phyloP scores from a whole-genome alignment of 257 asterid genomes.

The Linaria vulgaris region DNA sequence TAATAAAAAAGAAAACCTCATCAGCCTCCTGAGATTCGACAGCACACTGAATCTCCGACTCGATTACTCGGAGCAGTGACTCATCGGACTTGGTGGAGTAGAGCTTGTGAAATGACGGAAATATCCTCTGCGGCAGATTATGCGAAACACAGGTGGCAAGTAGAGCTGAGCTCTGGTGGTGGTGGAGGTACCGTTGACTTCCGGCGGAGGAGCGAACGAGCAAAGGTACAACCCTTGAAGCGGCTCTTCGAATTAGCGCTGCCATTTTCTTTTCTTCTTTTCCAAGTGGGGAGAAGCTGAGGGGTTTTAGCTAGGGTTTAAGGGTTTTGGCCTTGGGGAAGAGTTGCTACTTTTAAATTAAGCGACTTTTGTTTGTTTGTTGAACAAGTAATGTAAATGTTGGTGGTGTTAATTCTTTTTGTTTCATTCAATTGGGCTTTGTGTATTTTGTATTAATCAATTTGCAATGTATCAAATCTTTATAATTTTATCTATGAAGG shows the following conservation, averaged over 20 bases:
- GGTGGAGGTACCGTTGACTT: constrained; percentile 39
- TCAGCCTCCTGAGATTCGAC: constrained; percentile 38
- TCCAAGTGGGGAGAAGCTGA: no score
- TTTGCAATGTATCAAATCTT: no score
- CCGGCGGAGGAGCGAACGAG: constrained; percentile 28
- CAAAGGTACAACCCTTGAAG: constrained; percentile 38
- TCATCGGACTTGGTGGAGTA: constrained; percentile 51
- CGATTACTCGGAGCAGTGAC: constrained; percentile 49
- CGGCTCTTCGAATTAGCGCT: constrained; percentile 34
- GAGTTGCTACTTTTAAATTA: no score
- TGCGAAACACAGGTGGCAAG: constrained; percentile 32
- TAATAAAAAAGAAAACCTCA: constrained; percentile 26
- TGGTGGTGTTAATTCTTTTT: no score
- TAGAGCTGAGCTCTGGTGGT: constrained; percentile 42
- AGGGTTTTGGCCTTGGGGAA: constrained; percentile 21
- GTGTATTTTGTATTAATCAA: no score
- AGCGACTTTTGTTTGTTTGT: background rate
- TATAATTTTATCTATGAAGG: no score
- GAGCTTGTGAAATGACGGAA: constrained; percentile 43
- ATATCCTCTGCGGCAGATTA: constrained; percentile 23
- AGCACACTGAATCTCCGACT: constrained; percentile 56
- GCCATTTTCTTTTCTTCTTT: constrained; percentile 26
- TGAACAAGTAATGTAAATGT: no score
- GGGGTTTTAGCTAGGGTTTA: constrained; percentile 43
- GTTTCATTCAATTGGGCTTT: no score